These are phyloP conservation scores for Nicotiana otophora DNA, from an alignment of 257 asterid genomes.

Conservation along the genomic window DNA sequence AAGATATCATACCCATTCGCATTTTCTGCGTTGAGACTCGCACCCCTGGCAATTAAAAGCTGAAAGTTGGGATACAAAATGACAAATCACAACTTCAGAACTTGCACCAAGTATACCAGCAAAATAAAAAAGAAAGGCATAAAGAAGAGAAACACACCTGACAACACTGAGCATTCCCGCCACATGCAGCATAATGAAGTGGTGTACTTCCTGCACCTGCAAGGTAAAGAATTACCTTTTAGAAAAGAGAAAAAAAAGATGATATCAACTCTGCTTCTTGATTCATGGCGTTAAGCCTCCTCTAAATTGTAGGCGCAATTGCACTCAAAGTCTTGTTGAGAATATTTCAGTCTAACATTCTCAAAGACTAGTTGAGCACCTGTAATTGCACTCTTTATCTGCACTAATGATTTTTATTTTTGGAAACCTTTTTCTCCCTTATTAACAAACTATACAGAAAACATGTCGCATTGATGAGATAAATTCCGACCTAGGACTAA, in stretches of 20 bases:
- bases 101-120: neutral
- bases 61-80: conserved; percentile 24
- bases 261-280: neutral
- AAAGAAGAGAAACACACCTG: conserved; percentile 43
- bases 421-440: neutral
- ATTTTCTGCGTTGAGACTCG: conserved; percentile 59
- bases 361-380: too few species aligned
- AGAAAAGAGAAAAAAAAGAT: neutral
- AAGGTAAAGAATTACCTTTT: neutral
- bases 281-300: neutral
- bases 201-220: conserved; percentile 91
- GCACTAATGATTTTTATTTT: neutral
- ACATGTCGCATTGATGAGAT: neutral
- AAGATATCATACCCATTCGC: conserved; percentile 54
- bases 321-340: too few species aligned
- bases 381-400: too few species aligned
- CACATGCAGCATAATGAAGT: conserved; percentile 92
- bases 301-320: neutral
- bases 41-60: conserved; percentile 73
- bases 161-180: conserved; percentile 86
- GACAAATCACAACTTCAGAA: neutral
- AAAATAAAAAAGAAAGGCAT: neutral
- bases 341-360: too few species aligned
- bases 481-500: neutral
- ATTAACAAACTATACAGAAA: too few species aligned